Base-by-base conservation (phyloP, 2,329 filamentous ascomycete genomes). In the Escovopsis weberi region DNA sequence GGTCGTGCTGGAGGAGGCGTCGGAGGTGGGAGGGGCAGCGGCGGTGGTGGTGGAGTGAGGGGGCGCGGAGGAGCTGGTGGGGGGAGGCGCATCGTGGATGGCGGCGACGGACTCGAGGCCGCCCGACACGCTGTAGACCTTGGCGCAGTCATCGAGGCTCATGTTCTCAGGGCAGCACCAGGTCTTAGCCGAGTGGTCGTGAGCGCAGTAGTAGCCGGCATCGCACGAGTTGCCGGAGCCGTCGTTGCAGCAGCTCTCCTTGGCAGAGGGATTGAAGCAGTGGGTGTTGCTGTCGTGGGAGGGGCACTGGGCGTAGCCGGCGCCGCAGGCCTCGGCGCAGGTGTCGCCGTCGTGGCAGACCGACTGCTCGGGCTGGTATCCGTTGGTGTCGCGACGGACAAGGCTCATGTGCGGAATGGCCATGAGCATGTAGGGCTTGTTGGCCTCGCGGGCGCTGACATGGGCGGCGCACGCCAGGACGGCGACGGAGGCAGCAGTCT, bases 131-230 rank as follows among this genome's bases (percentile, higher is more conserved):
- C 58, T 59, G 42, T 70, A 73, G 30, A 67, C 64, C 41, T 62
- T 59, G 43, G 76, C 75, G 59, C 77, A 81, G 38, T 69, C 59
- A 26, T 58, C 59, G 39, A 78, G 63, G 47, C 68, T 63, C 65
- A 72, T 64, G 47, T 61, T 65, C 37, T 77, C 60, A 36, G 74
- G 74, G 59, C 77, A 81, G 65, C 77, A 81, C 64, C 71, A 71
- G 32, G 75, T 78, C 44, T 66, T 61, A 42, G 60, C 58, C 37
- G 57, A 52, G 41, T 59, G 56, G 54, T 78, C 69, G 50, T 69
- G 63, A n/a, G 73, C 68, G 63, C 78, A 81, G 65, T 73, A 80
- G 64, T 72, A 81, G 40, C 73, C 74, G 12, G 60, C 56, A 30
- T 75, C 68, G 57, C 77, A 81, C 30, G 75, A 74, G 59, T 75